Percentiles rank a stretch among this genome's conserved stretches.
Conservation (phyloP, 805 yeast species). For the Starmerella sp. region DNA sequence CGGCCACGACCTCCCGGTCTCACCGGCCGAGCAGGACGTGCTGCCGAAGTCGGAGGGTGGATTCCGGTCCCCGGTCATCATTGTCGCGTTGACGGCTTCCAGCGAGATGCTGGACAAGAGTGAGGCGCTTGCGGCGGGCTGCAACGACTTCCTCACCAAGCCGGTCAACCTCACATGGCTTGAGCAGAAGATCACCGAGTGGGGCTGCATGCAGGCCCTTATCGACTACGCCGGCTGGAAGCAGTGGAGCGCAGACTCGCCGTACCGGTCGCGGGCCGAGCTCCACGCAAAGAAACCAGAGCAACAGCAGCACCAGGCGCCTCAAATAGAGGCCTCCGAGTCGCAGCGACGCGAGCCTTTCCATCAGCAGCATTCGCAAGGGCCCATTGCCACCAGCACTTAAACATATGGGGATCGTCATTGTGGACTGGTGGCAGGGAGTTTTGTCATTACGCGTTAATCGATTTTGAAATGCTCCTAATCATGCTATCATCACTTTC, state of each 20-base stretch:
- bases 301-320: not conserved
- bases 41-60: slow-evolving; percentile 31
- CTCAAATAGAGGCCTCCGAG: not conserved
- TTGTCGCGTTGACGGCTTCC: slow-evolving; percentile 92
- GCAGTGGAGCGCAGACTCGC: slow-evolving; percentile 27
- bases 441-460: no score
- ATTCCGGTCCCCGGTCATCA: slow-evolving; percentile 89
- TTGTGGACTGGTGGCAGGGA: no score
- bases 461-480: no score
- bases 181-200: slow-evolving; percentile 75
- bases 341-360: not conserved
- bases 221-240: slow-evolving; percentile 91
- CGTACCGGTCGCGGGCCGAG: not conserved
- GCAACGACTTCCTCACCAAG: slow-evolving; percentile 90
- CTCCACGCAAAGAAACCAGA: not conserved
- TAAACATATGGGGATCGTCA: not conserved
- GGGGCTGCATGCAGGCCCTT: slow-evolving; percentile 99
- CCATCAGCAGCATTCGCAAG: not conserved
- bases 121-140: slow-evolving; percentile 91
- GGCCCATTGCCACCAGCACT: not conserved
- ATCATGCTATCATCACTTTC: no score
- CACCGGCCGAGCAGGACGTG: slow-evolving; percentile 18
- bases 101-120: slow-evolving; percentile 74
- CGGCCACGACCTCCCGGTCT: slow-evolving; percentile 17
- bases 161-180: slow-evolving; percentile 94